Evolutionary conservation across 1,284 basidiomycete genomes (phyloP).

Genomic region (Rhodotorula sp.): DNA sequence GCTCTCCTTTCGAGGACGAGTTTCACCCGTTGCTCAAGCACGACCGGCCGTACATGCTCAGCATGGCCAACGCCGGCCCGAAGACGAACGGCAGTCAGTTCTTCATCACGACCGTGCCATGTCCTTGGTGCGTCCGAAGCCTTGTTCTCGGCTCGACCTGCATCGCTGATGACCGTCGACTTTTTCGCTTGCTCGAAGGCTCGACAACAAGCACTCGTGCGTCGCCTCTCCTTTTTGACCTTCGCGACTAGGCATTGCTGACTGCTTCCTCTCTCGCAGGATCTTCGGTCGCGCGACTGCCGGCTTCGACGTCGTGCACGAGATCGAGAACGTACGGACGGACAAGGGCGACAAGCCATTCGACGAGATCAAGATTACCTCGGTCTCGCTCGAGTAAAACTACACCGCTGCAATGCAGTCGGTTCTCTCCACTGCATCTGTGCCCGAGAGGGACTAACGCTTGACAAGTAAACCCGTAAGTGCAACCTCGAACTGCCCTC

Average conservation of each 20-base stretch:
- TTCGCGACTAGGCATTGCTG: not conserved
- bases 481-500: not conserved
- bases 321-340: conserved; percentile 73
- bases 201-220: conserved; percentile 31
- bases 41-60: conserved; percentile 92
- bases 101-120: conserved; percentile 95
- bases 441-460: not conserved
- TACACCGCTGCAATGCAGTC: no score
- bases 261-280: conserved; percentile 42
- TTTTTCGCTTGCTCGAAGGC: not conserved
- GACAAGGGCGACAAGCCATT: conserved; percentile 52
- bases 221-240: not conserved
- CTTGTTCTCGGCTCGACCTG: not conserved
- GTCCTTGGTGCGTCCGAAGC: conserved; percentile 68
- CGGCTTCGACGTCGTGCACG: conserved; percentile 60
- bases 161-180: no score
- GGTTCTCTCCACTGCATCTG: no score
- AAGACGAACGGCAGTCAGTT: conserved; percentile 91
- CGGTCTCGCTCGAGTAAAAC: conserved; percentile 31
- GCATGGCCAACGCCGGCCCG: conserved; percentile 98
- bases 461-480: not conserved
- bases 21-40: conserved; percentile 81
- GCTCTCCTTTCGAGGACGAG: conserved; percentile 91
- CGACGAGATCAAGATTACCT: conserved; percentile 44
- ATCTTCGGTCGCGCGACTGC: conserved; percentile 58